Percentiles rank a stretch among this genome's conserved stretches.
Evolutionary conservation across 768 basidiomycete genomes (phyloP).

Genomic region (Pisolithus tinctorius): DNA sequence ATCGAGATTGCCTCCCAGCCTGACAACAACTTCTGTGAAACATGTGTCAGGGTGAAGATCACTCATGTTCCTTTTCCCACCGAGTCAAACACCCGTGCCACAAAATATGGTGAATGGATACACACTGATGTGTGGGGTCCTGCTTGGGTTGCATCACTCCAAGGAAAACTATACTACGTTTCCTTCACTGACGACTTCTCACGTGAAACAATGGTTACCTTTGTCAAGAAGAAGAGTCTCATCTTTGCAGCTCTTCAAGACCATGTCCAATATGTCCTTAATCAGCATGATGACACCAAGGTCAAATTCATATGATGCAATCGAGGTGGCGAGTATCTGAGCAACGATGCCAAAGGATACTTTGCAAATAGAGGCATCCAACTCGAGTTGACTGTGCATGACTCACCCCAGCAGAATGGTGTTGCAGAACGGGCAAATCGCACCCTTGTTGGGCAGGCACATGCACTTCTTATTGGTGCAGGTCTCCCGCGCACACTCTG

Average conservation of each 20-base stretch:
- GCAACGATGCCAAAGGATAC: conserved; percentile 11
- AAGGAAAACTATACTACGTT: conserved; percentile 25
- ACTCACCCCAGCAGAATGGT: conserved; percentile 24
- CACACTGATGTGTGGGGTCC: conserved; percentile 30
- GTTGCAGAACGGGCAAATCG: conserved; percentile 22
- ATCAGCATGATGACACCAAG: conserved; percentile 14
- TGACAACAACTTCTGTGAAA: not conserved
- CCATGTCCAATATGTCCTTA: conserved; percentile 20
- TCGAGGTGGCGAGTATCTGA: conserved; percentile 21
- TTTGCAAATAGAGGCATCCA: conserved; percentile 14
- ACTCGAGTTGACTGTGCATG: conserved; percentile 14
- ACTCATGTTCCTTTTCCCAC: not conserved
- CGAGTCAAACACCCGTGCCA: not conserved
- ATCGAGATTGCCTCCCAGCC: not conserved
- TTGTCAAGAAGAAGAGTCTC: conserved; percentile 24
- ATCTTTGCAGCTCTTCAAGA: conserved; percentile 11
- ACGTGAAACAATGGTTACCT: conserved; percentile 16
- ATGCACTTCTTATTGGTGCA: conserved; percentile 12
- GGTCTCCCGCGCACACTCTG: conserved; percentile 19
- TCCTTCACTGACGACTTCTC: conserved; percentile 33
- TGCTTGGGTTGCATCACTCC: conserved; percentile 11
- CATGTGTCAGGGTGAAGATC: conserved; percentile 1
- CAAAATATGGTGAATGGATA: conserved; percentile 8
- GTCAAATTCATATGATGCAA: conserved; percentile 17
- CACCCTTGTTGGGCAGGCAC: conserved; percentile 12